Evolutionary conservation across 176 grass and related monocot genomes (phyloP).

Genomic region (sorghum (Sorghum bicolor)): DNA sequence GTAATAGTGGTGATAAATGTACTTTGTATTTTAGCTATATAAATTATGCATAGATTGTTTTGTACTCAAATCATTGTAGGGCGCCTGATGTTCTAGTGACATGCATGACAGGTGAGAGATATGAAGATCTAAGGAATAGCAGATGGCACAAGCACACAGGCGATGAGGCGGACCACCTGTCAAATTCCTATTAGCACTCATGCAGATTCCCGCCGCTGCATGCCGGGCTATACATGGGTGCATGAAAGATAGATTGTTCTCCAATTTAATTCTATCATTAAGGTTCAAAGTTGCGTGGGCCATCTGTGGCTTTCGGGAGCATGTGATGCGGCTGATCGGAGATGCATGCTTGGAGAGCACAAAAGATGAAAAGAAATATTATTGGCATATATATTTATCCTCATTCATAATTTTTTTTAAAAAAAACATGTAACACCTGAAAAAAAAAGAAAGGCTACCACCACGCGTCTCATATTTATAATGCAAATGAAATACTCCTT

Average conservation of each 20-base stretch:
- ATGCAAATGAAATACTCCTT: background rate
- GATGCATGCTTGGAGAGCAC: constrained; percentile 26
- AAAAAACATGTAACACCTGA: background rate
- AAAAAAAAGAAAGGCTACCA: background rate
- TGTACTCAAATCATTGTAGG: too few relatives aligned
- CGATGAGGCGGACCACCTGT: constrained; percentile 3
- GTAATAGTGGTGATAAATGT: too few relatives aligned
- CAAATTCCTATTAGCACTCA: constrained; percentile 32
- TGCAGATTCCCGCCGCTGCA: constrained; percentile 17
- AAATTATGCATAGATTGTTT: too few relatives aligned
- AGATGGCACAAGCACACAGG: constrained; percentile 15
- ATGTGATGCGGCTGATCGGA: constrained; percentile 53
- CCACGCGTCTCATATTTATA: background rate
- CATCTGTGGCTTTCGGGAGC: constrained; percentile 11
- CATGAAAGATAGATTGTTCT: background rate
- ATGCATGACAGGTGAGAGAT: background rate
- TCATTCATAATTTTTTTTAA: background rate
- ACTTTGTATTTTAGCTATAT: too few relatives aligned
- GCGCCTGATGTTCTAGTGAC: too few relatives aligned
- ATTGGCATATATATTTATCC: constrained; percentile 29
- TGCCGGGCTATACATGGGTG: background rate
- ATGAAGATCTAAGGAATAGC: background rate
- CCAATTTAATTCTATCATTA: constrained; percentile 10
- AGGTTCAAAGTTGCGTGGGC: constrained; percentile 11
- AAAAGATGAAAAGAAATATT: constrained; percentile 22